Conservation (phyloP, 108 stramenopile species). For the Pseudonitzschia multiseries region DNA sequence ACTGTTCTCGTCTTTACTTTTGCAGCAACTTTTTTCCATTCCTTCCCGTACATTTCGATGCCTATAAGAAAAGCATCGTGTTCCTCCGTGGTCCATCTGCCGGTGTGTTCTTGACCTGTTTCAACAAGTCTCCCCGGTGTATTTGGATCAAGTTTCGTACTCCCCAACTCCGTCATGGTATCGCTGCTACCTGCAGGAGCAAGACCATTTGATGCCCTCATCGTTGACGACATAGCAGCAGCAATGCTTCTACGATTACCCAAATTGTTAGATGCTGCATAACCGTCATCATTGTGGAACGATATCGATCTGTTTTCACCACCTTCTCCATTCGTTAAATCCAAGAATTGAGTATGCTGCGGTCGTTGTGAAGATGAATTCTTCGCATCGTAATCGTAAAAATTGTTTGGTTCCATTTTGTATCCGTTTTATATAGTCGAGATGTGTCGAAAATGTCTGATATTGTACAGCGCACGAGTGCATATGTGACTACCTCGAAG, state of each 20-base stretch:
- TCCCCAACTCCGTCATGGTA: neutral
- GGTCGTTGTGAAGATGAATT: constrained; percentile 3
- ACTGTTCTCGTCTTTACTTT: constrained; percentile 94
- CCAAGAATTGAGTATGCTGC: constrained; percentile 50
- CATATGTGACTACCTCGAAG: neutral
- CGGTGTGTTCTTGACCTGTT: constrained; percentile 78
- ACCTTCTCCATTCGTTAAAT: constrained; percentile 53
- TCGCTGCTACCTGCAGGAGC: neutral
- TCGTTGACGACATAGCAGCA: constrained; percentile 6
- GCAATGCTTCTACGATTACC: neutral
- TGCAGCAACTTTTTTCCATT: constrained; percentile 94
- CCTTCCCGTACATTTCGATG: constrained; percentile 87
- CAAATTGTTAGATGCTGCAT: neutral
- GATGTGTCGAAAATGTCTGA: neutral
- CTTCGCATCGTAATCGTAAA: constrained; percentile 2
- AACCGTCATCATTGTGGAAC: constrained; percentile 13
- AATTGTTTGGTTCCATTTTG: constrained; percentile 9
- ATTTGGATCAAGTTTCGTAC: constrained; percentile 37
- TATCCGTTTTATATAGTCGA: neutral
- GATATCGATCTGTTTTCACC: constrained; percentile 14
- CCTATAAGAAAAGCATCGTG: constrained; percentile 90
- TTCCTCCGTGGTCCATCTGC: constrained; percentile 89
- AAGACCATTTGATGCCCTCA: neutral
- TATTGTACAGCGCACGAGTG: neutral
- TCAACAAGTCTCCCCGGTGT: constrained; percentile 70